Base-by-base conservation (phyloP, 345 rosid genomes). In the Salix udensis region DNA sequence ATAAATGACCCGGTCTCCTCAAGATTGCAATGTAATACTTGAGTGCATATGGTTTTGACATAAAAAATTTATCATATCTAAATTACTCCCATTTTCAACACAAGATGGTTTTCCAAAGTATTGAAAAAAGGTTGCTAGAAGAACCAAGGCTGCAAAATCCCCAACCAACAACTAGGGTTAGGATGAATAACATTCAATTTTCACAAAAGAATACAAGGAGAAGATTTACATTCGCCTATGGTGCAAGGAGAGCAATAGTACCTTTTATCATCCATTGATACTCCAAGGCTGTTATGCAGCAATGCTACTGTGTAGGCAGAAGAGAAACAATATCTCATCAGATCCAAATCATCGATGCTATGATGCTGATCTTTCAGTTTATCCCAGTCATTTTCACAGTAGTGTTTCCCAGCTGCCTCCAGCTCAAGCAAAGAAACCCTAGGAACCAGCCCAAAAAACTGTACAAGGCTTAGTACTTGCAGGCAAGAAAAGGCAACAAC, bases 281-380 rank as follows among this genome's bases (percentile, higher is more conserved):
- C 73, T 79, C 88, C 87, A 39, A 85, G 82, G 68, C 75, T 50
- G 58, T 87, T 87, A 65, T 85, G 88, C 86, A 83, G 66, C 74
- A 87, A 67, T 28, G 87, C 87, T 60, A 80, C 80, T 4, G 76
- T 73, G 58, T 85, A 85, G 67, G 86, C 86, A 31, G 90, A 85
- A 78, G 86, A 80, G 84, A 85, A 87, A 68, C 90, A 87, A 70
- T 85, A 83, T 84, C 84, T 83, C 73, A 76, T 26, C 77, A 87
- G 74, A 79, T 87, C 88, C 79, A 78, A 40, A 53, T 79, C 85
- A 81, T 79, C 87, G 68, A 71, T 42, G 40, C 64, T 50, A 30
- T 6, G 42, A 62, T 84, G 82, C 62, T 75, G 73, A 52, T 44
- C 71, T 79, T 68, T 84, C 74, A 84, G 75, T 65, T 67, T 40